Conservation (phyloP, 306 rosid species). For the Prunus salicina region DNA sequence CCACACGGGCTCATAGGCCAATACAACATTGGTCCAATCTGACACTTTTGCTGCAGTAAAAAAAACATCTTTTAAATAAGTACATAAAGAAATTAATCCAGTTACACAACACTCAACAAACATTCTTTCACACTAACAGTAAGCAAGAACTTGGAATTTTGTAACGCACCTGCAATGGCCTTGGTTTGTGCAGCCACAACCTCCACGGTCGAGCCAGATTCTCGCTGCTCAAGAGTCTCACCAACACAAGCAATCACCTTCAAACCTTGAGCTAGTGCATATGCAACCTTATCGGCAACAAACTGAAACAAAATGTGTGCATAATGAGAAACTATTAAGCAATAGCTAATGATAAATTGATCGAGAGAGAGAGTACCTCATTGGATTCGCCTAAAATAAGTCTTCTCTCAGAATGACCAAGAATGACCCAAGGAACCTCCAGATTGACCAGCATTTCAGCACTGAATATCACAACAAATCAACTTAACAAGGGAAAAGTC, state of each 20-base stretch:
- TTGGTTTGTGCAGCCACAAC: slow-evolving; percentile 86
- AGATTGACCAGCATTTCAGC: slow-evolving; percentile 84
- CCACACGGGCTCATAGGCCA: slow-evolving; percentile 94
- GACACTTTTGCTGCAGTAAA: slow-evolving; percentile 34
- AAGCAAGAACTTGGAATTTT: background rate
- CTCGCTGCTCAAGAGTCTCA: slow-evolving; percentile 87
- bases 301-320: slow-evolving; percentile 38
- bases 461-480: slow-evolving; percentile 26
- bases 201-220: slow-evolving; percentile 56
- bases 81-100: background rate
- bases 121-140: background rate
- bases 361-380: slow-evolving; percentile 42
- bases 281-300: slow-evolving; percentile 80
- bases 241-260: slow-evolving; percentile 91
- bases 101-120: background rate
- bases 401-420: slow-evolving; percentile 84
- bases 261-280: slow-evolving; percentile 72
- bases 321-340: background rate
- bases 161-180: slow-evolving; percentile 67
- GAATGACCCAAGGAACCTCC: slow-evolving; percentile 73
- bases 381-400: slow-evolving; percentile 60
- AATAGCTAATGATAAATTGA: background rate
- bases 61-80: slow-evolving; percentile 28
- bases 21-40: slow-evolving; percentile 65
- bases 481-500: background rate